A percentile compares a stretch with the other conserved stretches of the same genome.
These are phyloP conservation scores for Cyclotella baltica DNA, from an alignment of 108 stramenopile species.

Conservation along the genomic window DNA sequence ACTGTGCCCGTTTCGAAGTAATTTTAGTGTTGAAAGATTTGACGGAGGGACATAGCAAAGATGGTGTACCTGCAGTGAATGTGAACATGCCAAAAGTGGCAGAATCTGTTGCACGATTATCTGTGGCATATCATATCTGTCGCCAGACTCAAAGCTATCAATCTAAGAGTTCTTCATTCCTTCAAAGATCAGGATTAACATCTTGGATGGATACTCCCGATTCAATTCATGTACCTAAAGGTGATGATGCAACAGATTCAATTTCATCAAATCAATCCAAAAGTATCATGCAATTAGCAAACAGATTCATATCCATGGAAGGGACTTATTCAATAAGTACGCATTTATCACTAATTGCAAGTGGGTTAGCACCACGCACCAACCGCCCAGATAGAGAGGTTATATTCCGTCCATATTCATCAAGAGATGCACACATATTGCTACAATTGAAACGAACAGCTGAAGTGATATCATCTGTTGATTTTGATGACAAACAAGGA, in stretches of 20 bases:
- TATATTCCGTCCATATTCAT: conserved; percentile 78
- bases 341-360: conserved; percentile 64
- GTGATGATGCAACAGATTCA: conserved; percentile 4
- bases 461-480: conserved; percentile 48
- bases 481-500: not conserved
- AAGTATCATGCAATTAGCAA: conserved; percentile 19
- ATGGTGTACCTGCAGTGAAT: not conserved
- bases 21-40: conserved; percentile 37
- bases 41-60: not conserved
- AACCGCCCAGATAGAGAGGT: conserved; percentile 74
- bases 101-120: conserved; percentile 32
- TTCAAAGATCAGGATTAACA: conserved; percentile 42
- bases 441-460: conserved; percentile 81
- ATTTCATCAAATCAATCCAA: conserved; percentile 7
- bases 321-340: conserved; percentile 31
- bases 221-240: not conserved
- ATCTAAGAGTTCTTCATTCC: conserved; percentile 31
- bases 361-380: conserved; percentile 71
- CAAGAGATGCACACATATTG: conserved; percentile 83
- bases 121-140: conserved; percentile 40
- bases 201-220: conserved; percentile 55
- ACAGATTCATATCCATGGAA: conserved; percentile 33
- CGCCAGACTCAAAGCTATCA: conserved; percentile 31
- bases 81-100: not conserved
- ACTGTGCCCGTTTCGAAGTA: conserved; percentile 80